Conservation (phyloP, 2,329 filamentous ascomycete genomes). For the Fusarium ambrosium region DNA sequence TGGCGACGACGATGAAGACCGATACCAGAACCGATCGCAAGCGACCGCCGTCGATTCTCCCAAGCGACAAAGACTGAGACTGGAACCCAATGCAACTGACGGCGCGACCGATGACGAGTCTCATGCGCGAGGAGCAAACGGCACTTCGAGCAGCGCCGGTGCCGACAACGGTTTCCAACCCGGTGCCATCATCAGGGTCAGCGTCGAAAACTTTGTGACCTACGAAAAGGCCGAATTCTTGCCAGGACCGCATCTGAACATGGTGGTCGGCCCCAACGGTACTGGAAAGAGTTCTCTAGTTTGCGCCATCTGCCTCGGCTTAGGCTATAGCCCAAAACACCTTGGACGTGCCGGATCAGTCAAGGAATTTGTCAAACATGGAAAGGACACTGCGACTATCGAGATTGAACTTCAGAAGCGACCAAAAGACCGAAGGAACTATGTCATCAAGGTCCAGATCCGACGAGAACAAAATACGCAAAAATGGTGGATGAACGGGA, state of each 20-base stretch:
- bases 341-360: conserved; percentile 88
- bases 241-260: conserved; percentile 93
- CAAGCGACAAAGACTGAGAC: conserved; percentile 56
- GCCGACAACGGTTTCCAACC: conserved; percentile 67
- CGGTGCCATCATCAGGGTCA: conserved; percentile 90
- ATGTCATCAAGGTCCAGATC: conserved; percentile 81
- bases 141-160: conserved; percentile 26
- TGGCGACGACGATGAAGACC: conserved; percentile 50
- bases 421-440: conserved; percentile 72
- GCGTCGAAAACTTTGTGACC: conserved; percentile 91
- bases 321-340: conserved; percentile 86
- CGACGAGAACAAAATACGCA: conserved; percentile 85
- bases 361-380: conserved; percentile 94
- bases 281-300: conserved; percentile 98
- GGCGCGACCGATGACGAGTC: conserved; percentile 24
- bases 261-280: conserved; percentile 99
- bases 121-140: conserved; percentile 27
- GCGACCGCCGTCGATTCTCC: conserved; percentile 44
- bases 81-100: conserved; percentile 43
- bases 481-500: conserved; percentile 82
- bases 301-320: conserved; percentile 93
- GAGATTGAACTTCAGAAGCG: conserved; percentile 89
- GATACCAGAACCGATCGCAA: conserved; percentile 41
- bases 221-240: conserved; percentile 93
- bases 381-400: conserved; percentile 80